Base-by-base conservation (phyloP, 306 rosid genomes). In the Ochetophila trinervis region DNA sequence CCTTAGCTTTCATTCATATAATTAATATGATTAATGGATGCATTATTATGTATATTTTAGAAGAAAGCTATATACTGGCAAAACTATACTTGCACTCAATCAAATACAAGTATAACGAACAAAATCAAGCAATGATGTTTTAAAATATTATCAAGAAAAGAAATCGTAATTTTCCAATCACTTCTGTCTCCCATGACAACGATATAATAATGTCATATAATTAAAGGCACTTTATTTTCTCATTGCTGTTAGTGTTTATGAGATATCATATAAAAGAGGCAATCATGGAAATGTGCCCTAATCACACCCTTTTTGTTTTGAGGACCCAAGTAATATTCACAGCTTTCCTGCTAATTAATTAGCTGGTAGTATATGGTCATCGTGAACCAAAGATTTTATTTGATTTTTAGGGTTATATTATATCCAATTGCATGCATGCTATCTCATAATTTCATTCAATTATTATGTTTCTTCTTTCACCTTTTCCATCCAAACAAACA, bases 401-500 rank as follows among this genome's bases (percentile, higher is more conserved):
- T 59, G 73, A 71, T 62, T 35, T 15, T 58, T 5, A n/a, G 34
- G 45, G 35, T 18, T 11, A 4, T 30, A 53, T 14, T 54, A 8
- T 15, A 52, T 49, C 21, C 8, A 32, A 30, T 5, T 40, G 45
- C 45, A 40, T 40, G 45, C 45, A 10, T 40, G 45, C 32, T 19
- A 22, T 50, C 1, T 17, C 42, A 73, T 53, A 65, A 59, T 73
- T 53, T 67, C 53, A 59, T 54, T 66, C 68, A 78, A 75, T 82
- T 50, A 77, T 77, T 57, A 56, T 74, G 79, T 74, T 59, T 49
- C 63, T 44, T 24, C 50, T 52, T 18, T 18, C 18, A 5, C 21
- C 23, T 32, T 30, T 53, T 62, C 44, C 11, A 69, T 69, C 48
- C 42, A 13, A 34, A 51, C 57, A 60, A 22, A 53, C 15, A 40